Evolutionary conservation across 805 yeast genomes (phyloP), one percentile per base, ranked within the genome.

Genomic region (Yarrowia sp.): DNA sequence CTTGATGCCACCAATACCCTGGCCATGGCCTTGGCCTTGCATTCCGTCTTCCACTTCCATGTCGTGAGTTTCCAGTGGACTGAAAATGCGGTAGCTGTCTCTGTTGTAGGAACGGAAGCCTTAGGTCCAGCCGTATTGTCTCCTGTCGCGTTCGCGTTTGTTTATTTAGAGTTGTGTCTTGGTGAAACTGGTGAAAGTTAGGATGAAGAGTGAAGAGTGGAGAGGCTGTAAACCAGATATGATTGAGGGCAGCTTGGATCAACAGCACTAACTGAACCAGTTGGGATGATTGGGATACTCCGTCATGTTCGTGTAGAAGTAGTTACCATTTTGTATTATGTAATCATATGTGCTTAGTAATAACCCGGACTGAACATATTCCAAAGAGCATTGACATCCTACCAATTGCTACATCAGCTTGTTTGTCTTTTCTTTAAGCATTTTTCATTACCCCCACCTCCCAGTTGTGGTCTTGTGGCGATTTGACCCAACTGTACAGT

Each of bases 91-190:
- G 7, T 22, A 33, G n/a, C 39, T 32, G 22, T 33, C 28, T 35
- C 31, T 28, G 55, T 33, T 17, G 41, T 35, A 17, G 28, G 55
- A 48, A 48, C 18, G 32, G 50, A 31, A 45, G 9, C 28, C 28
- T 47, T 22, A 17, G 38, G 32, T 17, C 31, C 31, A 35, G 55
- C 32, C 41, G 55, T 32, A 17, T 31, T 31, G 36, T 48, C 36
- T 48, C 55, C 53, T 48, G 55, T 48, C 55, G 55, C 55, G 55
- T 48, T 48, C 55, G 55, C 55, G 55, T 48, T 33, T 48, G 55
- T 48, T 48, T 32, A 17, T 47, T 47, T 47, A n/a, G 35, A 17
- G 55, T 48, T 48, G 55, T 17, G 31, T 11, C 13, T 9, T 35
- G 13, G 10, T 11, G 38, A 10, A 35, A 9, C 38, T n/a, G 38